A percentile compares a stretch with the other conserved stretches of the same genome.
These are phyloP conservation scores for Pterulicium gracile DNA, from an alignment of 1,284 basidiomycete genomes.

Conservation along the genomic window DNA sequence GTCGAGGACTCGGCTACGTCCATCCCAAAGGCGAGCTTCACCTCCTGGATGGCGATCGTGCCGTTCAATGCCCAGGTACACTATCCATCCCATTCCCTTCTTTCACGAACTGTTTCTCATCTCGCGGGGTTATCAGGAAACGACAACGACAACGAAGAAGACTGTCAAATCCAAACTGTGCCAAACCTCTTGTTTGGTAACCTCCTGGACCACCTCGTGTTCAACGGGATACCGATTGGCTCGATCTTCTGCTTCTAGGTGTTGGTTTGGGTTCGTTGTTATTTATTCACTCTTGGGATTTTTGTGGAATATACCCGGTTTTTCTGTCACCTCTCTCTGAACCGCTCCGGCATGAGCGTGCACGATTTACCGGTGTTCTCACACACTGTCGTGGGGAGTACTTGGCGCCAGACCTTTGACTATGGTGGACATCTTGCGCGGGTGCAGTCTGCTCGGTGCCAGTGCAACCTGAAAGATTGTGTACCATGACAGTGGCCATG, in stretches of 20 bases:
- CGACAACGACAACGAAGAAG: not conserved
- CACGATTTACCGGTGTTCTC: no score
- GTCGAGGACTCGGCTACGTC: constrained; percentile 25
- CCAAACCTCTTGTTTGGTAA: not conserved
- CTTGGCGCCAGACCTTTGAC: no score
- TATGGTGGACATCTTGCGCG: no score
- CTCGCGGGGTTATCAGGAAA: constrained; percentile 8
- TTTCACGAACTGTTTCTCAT: not conserved
- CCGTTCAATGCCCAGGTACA: constrained; percentile 4
- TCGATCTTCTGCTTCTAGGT: constrained; percentile 6
- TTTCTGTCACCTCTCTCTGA: no score
- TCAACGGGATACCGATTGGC: constrained; percentile 6
- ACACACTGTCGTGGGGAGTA: no score
- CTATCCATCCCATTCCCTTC: not conserved
- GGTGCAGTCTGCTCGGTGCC: no score
- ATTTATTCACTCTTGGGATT: not conserved
- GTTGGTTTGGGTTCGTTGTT: not conserved
- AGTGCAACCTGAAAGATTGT: no score
- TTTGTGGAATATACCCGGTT: no score
- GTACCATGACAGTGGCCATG: no score
- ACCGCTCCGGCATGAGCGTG: no score
- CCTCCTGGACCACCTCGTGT: constrained; percentile 7
- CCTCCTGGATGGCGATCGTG: constrained; percentile 18
- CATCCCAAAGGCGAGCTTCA: constrained; percentile 28
- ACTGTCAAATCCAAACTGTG: constrained; percentile 11